Conservation (phyloP, 1,284 basidiomycete genomes). For the Grifola frondosa region DNA sequence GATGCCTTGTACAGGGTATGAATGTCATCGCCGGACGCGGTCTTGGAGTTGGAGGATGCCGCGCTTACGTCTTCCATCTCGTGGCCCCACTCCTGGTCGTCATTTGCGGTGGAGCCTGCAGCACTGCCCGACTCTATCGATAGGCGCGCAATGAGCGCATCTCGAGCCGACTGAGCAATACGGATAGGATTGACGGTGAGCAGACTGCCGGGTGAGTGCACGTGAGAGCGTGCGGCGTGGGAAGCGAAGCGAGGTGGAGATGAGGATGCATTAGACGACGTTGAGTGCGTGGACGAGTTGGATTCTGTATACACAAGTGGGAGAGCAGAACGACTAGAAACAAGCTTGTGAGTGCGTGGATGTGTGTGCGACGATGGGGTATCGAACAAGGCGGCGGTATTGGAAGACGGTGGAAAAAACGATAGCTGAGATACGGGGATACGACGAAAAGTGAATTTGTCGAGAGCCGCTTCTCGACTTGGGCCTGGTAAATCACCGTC, state of each 20-base stretch:
- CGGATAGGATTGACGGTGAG: slow-evolving; percentile 20
- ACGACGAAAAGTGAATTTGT: slow-evolving; percentile 24
- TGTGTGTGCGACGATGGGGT: not conserved
- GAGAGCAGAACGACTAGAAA: slow-evolving; percentile 4
- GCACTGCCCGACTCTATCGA: slow-evolving; percentile 30
- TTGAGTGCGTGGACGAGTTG: slow-evolving; percentile 10
- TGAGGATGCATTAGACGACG: slow-evolving; percentile 14
- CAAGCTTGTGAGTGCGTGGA: slow-evolving; percentile 5
- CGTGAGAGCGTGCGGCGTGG: slow-evolving; percentile 4
- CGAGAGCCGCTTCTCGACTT: slow-evolving; percentile 4
- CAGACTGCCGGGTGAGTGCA: slow-evolving; percentile 13
- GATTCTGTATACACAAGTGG: slow-evolving; percentile 9
- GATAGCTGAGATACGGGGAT: slow-evolving; percentile 31
- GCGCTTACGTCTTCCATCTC: slow-evolving; percentile 29
- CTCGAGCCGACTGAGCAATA: slow-evolving; percentile 10
- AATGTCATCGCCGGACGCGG: not conserved
- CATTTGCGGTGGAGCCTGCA: slow-evolving; percentile 29
- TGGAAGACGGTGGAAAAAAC: slow-evolving; percentile 30
- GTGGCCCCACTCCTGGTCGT: slow-evolving; percentile 31
- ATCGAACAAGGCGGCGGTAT: slow-evolving; percentile 6
- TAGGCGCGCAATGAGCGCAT: slow-evolving; percentile 22
- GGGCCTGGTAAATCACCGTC: not conserved
- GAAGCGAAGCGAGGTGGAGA: slow-evolving; percentile 12
- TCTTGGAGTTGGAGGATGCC: slow-evolving; percentile 4
- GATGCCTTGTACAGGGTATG: too few species aligned